Base-by-base conservation (phyloP, 2,329 filamentous ascomycete species). In the Pseudogymnoascus sp. region DNA sequence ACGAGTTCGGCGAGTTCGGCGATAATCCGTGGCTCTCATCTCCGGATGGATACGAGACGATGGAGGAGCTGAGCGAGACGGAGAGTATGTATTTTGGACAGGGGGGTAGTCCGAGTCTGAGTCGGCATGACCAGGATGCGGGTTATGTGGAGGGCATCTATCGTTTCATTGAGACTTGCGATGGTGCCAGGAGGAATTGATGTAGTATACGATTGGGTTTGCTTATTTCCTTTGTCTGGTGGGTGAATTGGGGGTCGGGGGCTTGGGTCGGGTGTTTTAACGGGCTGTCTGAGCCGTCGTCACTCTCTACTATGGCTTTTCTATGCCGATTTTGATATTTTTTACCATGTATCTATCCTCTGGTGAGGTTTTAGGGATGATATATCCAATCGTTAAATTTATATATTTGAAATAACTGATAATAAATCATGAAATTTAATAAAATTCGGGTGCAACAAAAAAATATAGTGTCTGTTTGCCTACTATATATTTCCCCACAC, bases 161-260 rank as follows among this genome's bases (percentile, higher is more conserved):
- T 69, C 79, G 79, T 61, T 89, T 89, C 70, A 77, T 89, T 64
- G 82, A 86, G 68, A 81, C 87, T 67, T 86, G 86, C 68, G 85
- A 88, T 72, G 69, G 67, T 40, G 64, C 67, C 18, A 66, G 66
- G 47, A 67, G 70, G 47, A 65, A 67, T 54, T 64, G 42, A 61
- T 29, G 34, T 23, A 5, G 4, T 26, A 3, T 21, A 61, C 6
- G 34, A 42, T 14, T 36, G 57, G 12, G n/a, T 6, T 51, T 51
- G 14, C 45, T 51, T 57, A 10, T 57, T 57, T 57, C 51, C n/a
- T 57, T 57, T 57, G 51, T 57, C 21, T 31, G 51, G 29, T 57
- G 8, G n/a, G 51, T 18, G 51, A 8, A 57, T 57, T 34, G 26
- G 51, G 51, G 51, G 51, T 34, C 10, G 51, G 51, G 51, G 51